A percentile compares a stretch with the other conserved stretches of the same genome.
These are phyloP conservation scores for Mycena citricolor DNA, from an alignment of 1,284 basidiomycete species.

Conservation along the genomic window DNA sequence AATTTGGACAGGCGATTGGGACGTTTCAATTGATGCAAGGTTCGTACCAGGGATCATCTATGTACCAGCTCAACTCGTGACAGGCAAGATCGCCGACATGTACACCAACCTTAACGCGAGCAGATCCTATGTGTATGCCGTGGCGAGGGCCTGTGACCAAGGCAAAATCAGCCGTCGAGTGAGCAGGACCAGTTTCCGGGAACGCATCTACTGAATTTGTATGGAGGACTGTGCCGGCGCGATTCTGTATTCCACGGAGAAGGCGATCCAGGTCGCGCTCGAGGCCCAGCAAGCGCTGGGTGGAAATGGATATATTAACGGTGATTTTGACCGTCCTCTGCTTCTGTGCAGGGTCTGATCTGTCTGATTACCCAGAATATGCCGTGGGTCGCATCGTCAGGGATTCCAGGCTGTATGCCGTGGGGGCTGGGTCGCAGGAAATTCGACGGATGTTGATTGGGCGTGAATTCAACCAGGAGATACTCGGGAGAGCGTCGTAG, in stretches of 20 bases:
- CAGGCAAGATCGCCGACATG: slow-evolving; percentile 88
- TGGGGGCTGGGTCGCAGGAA: slow-evolving; percentile 91
- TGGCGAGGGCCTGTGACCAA: slow-evolving; percentile 84
- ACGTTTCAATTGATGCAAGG: slow-evolving; percentile 97
- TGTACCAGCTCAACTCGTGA: slow-evolving; percentile 1
- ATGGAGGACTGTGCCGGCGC: slow-evolving; percentile 87
- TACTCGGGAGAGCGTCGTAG: slow-evolving; percentile 35
- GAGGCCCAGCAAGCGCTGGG: slow-evolving; percentile 92
- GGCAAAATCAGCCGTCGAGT: slow-evolving; percentile 83
- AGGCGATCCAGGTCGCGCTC: slow-evolving; percentile 85
- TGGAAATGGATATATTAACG: slow-evolving; percentile 92
- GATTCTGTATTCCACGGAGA: slow-evolving; percentile 89
- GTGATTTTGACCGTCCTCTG: slow-evolving; percentile 43
- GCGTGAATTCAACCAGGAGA: slow-evolving; percentile 82
- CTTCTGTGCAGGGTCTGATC: neutral
- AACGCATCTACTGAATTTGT: neutral
- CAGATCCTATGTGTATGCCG: slow-evolving; percentile 90
- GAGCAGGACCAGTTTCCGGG: slow-evolving; percentile 25
- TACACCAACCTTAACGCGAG: slow-evolving; percentile 91
- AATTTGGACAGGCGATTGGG: slow-evolving; percentile 87
- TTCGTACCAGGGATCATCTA: slow-evolving; percentile 28
- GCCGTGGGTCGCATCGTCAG: slow-evolving; percentile 83
- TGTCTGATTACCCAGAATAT: slow-evolving; percentile 60
- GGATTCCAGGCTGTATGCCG: slow-evolving; percentile 84
- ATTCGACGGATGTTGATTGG: slow-evolving; percentile 90